These are phyloP conservation scores for Pythium phragmitis DNA, from an alignment of 352 stramenopile genomes.

Conservation along the genomic window DNA sequence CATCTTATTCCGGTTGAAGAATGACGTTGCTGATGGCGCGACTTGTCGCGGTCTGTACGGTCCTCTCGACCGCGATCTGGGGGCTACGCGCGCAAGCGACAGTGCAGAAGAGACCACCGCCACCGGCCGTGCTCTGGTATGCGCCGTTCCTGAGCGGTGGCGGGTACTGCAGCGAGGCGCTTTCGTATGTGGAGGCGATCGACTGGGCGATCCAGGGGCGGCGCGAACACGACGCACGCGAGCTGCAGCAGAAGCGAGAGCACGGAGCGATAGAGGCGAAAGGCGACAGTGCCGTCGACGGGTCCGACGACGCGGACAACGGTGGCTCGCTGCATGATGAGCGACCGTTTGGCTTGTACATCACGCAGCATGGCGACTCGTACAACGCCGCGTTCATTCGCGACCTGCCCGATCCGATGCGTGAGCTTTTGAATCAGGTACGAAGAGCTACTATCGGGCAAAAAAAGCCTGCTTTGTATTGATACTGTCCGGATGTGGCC, in stretches of 20 bases:
- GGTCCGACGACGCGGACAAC: slow-evolving; percentile 3
- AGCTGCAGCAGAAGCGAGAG: slow-evolving; percentile 30
- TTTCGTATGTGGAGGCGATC: slow-evolving; percentile 81
- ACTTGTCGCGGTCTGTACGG: background rate
- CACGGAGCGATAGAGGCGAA: slow-evolving; percentile 2
- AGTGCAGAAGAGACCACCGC: background rate
- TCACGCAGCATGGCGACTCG: slow-evolving; percentile 71
- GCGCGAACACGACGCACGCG: background rate
- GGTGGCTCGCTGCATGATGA: background rate
- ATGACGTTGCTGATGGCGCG: background rate
- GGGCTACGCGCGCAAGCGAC: background rate
- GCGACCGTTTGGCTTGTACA: slow-evolving; percentile 50
- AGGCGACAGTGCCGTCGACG: background rate
- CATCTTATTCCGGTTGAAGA: background rate
- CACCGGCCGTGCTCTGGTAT: slow-evolving; percentile 80
- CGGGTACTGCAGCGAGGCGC: slow-evolving; percentile 92
- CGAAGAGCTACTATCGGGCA: background rate
- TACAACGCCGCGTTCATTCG: slow-evolving; percentile 66
- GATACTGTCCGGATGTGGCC: background rate
- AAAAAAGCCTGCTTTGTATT: background rate
- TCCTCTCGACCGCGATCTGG: background rate
- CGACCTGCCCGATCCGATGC: slow-evolving; percentile 52
- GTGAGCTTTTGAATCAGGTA: slow-evolving; percentile 42
- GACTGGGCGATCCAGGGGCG: slow-evolving; percentile 35
- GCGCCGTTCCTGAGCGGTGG: slow-evolving; percentile 91